Conservation (phyloP, 495 filamentous ascomycete species). For the Xylaria grammica region DNA sequence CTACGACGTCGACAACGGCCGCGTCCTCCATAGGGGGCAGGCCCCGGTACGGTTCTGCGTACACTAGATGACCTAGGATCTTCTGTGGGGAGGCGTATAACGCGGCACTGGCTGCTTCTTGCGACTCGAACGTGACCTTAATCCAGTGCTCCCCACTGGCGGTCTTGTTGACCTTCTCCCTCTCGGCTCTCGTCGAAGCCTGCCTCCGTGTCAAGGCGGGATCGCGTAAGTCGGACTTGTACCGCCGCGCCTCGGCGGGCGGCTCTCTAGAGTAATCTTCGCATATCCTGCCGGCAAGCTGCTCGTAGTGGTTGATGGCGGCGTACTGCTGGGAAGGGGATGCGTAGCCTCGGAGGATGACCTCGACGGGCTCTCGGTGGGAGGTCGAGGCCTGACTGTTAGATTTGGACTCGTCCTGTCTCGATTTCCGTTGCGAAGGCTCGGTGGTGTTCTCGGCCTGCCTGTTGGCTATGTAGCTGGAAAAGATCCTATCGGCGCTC, state of each 20-base stretch:
- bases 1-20: conserved; percentile 56
- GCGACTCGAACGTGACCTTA: conserved; percentile 88
- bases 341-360: conserved; percentile 83
- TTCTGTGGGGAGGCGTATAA: conserved; percentile 75
- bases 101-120: conserved; percentile 76
- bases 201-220: conserved; percentile 62
- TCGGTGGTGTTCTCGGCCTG: conserved; percentile 30
- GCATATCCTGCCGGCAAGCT: conserved; percentile 78
- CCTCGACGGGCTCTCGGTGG: conserved; percentile 67
- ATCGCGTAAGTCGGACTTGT: conserved; percentile 68
- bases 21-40: conserved; percentile 70
- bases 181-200: conserved; percentile 69
- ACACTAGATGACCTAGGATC: conserved; percentile 76
- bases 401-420: conserved; percentile 39
- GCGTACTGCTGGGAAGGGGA: conserved; percentile 75
- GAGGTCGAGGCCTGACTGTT: conserved; percentile 30
- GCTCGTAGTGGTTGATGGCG: conserved; percentile 83
- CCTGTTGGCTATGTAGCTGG: conserved; percentile 45
- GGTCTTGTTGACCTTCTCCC: conserved; percentile 74
- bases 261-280: conserved; percentile 86
- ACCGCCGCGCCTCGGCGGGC: conserved; percentile 58
- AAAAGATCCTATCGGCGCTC: conserved; percentile 57
- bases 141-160: conserved; percentile 87
- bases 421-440: conserved; percentile 36
- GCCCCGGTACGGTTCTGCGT: conserved; percentile 76